Evolutionary conservation across 2,329 filamentous ascomycete genomes (phyloP).

Genomic region (Penicillium sp.): DNA sequence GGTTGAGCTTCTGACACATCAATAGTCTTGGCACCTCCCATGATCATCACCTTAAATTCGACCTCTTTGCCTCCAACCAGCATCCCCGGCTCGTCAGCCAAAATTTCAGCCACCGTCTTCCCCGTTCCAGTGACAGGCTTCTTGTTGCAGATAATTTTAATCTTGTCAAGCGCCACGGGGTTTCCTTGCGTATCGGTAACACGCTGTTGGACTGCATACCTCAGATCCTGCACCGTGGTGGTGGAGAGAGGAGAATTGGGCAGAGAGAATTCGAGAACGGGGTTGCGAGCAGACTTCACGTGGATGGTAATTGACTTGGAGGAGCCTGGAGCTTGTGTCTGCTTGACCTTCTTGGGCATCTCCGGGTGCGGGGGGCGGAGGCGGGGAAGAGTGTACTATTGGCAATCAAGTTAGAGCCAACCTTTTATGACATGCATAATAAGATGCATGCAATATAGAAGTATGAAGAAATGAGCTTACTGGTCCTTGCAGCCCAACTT

Average conservation of each 20-base stretch:
- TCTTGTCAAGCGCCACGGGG: constrained; percentile 61
- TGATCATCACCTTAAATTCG: constrained; percentile 85
- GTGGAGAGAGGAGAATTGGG: constrained; percentile 59
- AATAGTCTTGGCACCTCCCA: constrained; percentile 64
- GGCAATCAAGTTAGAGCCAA: background rate
- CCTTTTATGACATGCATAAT: background rate
- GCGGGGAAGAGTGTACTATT: constrained; percentile 49
- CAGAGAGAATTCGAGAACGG: constrained; percentile 67
- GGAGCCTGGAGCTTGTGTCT: constrained; percentile 35
- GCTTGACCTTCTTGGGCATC: constrained; percentile 44
- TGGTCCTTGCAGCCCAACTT: constrained; percentile 71
- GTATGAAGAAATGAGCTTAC: constrained; percentile 52
- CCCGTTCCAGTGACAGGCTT: constrained; percentile 76
- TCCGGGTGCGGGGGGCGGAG: constrained; percentile 44
- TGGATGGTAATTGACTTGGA: constrained; percentile 40
- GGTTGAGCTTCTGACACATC: constrained; percentile 33
- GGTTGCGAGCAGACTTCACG: constrained; percentile 67
- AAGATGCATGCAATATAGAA: background rate
- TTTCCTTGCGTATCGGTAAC: constrained; percentile 51
- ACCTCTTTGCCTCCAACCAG: constrained; percentile 49
- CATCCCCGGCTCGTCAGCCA: constrained; percentile 55
- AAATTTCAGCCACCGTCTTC: constrained; percentile 73
- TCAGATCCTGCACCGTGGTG: constrained; percentile 77
- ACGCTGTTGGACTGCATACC: constrained; percentile 64
- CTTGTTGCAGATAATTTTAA: constrained; percentile 83